Conservation (phyloP, 208 protist genomes). For the Acanthamoeba rhysodes region DNA sequence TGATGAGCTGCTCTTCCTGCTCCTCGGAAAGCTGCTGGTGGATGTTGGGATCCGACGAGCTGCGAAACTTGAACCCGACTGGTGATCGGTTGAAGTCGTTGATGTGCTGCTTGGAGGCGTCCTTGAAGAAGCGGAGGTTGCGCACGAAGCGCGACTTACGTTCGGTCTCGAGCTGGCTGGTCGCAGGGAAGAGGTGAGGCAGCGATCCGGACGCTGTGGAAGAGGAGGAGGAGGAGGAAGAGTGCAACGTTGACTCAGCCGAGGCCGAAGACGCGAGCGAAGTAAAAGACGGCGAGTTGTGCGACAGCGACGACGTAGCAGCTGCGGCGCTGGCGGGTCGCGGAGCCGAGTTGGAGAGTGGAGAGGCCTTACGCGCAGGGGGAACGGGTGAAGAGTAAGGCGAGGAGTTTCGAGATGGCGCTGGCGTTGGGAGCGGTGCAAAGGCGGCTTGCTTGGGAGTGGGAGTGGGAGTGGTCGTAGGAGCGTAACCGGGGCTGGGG, state of each 20-base stretch:
- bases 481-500: background rate
- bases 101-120: conserved; percentile 51
- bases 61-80: conserved; percentile 37
- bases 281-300: background rate
- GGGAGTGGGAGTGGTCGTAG: background rate
- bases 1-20: background rate
- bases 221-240: background rate
- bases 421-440: background rate
- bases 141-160: conserved; percentile 31
- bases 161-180: conserved; percentile 39
- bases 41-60: conserved; percentile 29
- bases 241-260: background rate
- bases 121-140: conserved; percentile 57
- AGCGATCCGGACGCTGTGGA: background rate
- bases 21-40: background rate
- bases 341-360: background rate
- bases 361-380: background rate
- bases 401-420: background rate
- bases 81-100: conserved; percentile 42
- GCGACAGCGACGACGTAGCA: background rate
- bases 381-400: background rate
- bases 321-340: background rate
- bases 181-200: background rate
- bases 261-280: background rate
- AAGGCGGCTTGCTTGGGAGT: background rate